A percentile compares a stretch with the other conserved stretches of the same genome.
Evolutionary conservation across 1,284 basidiomycete species (phyloP).

Genomic region (Malassezia vespertilionis): DNA sequence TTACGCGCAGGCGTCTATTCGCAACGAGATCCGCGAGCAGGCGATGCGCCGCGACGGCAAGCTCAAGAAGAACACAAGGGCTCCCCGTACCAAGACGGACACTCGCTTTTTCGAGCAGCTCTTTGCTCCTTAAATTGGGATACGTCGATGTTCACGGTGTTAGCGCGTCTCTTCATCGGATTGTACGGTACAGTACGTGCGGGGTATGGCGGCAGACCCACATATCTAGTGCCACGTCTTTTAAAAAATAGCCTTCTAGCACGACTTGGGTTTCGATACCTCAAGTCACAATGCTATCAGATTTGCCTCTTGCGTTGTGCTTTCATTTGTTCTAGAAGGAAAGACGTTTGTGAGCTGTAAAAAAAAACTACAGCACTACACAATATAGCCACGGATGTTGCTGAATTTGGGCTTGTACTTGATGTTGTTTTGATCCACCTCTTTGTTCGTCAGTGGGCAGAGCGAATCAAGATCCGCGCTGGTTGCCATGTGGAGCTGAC

Average conservation of each 20-base stretch:
- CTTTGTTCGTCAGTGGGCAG: constrained; percentile 7
- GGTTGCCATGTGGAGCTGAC: background rate
- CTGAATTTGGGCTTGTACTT: constrained; percentile 7
- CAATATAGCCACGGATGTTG: constrained; percentile 4
- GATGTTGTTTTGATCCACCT: constrained; percentile 6
- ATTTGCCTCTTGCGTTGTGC: no score
- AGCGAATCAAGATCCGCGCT: constrained; percentile 9
- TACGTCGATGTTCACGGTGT: background rate
- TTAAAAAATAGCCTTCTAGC: no score
- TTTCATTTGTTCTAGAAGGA: no score
- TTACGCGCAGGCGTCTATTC: constrained; percentile 61
- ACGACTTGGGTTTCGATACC: no score
- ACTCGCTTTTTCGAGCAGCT: constrained; percentile 66
- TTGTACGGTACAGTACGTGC: no score
- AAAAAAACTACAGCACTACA: no score
- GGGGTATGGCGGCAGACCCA: background rate
- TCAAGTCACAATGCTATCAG: no score
- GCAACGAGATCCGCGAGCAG: constrained; percentile 39
- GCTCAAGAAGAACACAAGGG: constrained; percentile 30
- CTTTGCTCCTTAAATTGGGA: constrained; percentile 20
- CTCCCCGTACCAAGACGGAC: constrained; percentile 61
- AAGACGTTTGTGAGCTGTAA: no score
- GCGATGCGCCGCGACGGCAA: constrained; percentile 37
- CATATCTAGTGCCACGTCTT: background rate
- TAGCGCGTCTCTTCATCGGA: constrained; percentile 1